phyloP scores from a whole-genome alignment of 768 basidiomycete species.

The Panus rudis region DNA sequence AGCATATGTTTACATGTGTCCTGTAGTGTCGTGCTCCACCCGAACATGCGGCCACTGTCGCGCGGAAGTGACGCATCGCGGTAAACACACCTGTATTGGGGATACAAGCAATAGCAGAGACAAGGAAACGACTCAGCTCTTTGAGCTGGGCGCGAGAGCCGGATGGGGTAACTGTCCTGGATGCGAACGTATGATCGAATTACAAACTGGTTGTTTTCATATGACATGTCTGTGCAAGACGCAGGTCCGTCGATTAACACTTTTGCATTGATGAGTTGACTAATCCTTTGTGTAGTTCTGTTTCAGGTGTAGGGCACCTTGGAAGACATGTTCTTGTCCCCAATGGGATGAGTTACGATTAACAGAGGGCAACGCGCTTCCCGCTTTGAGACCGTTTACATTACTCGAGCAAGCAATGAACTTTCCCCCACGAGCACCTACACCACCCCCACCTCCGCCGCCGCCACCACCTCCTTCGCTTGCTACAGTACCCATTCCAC shows the following conservation, averaged over 20 bases:
- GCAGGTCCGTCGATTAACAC: background rate
- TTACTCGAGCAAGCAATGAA: too few relatives aligned
- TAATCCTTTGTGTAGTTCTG: slow-evolving; percentile 9
- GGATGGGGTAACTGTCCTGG: slow-evolving; percentile 23
- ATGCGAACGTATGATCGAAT: slow-evolving; percentile 22
- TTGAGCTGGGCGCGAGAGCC: slow-evolving; percentile 8
- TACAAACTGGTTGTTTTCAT: slow-evolving; percentile 21
- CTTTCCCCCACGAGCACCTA: too few relatives aligned
- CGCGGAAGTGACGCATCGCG: slow-evolving; percentile 6
- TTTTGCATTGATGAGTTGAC: background rate
- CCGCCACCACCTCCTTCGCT: too few relatives aligned
- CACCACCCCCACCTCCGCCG: too few relatives aligned
- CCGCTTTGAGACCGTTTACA: background rate
- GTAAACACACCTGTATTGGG: slow-evolving; percentile 13
- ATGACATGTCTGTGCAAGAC: slow-evolving; percentile 22
- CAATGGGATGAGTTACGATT: slow-evolving; percentile 6
- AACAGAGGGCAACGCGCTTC: too few relatives aligned
- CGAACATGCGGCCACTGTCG: slow-evolving; percentile 18
- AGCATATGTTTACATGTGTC: slow-evolving; percentile 11
- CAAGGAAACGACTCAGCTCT: slow-evolving; percentile 10
- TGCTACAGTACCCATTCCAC: too few relatives aligned
- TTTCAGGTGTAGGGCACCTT: slow-evolving; percentile 13
- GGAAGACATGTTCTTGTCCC: slow-evolving; percentile 21
- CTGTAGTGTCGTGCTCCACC: slow-evolving; percentile 8
- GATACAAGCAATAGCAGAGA: slow-evolving; percentile 8